A percentile compares a stretch with the other conserved stretches of the same genome.
Evolutionary conservation across 192 early-diverging fungal genomes (phyloP).

Genomic region (Backusella westeae): DNA sequence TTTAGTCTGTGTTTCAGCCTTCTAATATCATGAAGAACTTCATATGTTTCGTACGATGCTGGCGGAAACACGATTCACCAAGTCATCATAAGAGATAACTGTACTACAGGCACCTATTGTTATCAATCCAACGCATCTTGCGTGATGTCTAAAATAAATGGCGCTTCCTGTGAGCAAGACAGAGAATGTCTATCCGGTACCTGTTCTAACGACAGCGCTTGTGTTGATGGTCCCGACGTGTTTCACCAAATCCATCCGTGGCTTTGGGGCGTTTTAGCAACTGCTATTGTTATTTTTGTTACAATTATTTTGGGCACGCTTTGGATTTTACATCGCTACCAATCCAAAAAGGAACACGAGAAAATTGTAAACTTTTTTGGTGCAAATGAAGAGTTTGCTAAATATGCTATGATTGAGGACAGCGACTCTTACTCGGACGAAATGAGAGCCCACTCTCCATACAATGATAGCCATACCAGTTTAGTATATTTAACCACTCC

Average conservation of each 20-base stretch:
- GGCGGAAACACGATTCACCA: conserved; percentile 15
- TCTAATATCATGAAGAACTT: conserved; percentile 6
- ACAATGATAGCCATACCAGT: conserved; percentile 3
- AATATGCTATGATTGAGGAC: conserved; percentile 22
- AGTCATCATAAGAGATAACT: conserved; percentile 33
- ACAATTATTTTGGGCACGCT: conserved; percentile 13
- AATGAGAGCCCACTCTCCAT: neutral
- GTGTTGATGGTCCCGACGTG: conserved; percentile 31
- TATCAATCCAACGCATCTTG: conserved; percentile 1
- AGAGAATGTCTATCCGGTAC: conserved; percentile 30
- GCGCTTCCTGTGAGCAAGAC: conserved; percentile 27
- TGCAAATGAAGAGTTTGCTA: conserved; percentile 28
- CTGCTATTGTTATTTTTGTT: conserved; percentile 30
- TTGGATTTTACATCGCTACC: conserved; percentile 37
- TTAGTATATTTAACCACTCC: conserved; percentile 30
- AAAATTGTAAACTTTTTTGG: conserved; percentile 34
- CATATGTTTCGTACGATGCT: conserved; percentile 28
- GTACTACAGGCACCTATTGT: conserved; percentile 31
- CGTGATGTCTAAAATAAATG: conserved; percentile 13
- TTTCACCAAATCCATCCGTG: conserved; percentile 24
- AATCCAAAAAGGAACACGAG: conserved; percentile 35
- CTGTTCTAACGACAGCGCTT: conserved; percentile 22
- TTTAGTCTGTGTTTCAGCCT: neutral
- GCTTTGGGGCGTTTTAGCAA: conserved; percentile 31
- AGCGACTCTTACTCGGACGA: neutral